Conservation (phyloP, 2,329 filamentous ascomycete genomes). For the Claviceps africana region DNA sequence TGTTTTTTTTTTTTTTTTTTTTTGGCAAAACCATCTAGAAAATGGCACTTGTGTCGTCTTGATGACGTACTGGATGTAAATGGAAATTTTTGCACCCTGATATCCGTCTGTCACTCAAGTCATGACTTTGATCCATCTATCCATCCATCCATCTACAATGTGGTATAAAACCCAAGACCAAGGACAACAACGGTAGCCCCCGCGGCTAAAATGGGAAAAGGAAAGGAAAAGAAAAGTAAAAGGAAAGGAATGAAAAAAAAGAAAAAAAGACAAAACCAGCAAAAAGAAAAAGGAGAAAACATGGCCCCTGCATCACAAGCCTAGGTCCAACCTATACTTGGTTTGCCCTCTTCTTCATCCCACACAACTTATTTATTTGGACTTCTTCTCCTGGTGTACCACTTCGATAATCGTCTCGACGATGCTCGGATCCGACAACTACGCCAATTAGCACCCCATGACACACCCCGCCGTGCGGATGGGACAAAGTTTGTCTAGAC, state of each 20-base stretch:
- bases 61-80: not conserved
- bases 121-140: not conserved
- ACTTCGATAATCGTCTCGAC: slow-evolving; percentile 79
- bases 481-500: slow-evolving; percentile 20
- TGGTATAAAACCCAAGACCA: not conserved
- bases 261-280: no score
- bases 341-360: not conserved
- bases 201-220: no score
- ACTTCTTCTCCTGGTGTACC: slow-evolving; percentile 49
- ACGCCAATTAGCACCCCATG: slow-evolving; percentile 1
- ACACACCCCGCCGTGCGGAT: no score
- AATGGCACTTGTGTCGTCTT: not conserved
- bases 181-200: not conserved
- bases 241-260: no score
- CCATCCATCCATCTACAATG: not conserved
- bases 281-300: no score
- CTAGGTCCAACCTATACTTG: no score
- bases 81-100: not conserved
- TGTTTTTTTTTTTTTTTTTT: no score
- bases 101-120: not conserved
- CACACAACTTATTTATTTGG: slow-evolving; percentile 14
- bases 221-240: not conserved
- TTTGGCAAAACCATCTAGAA: no score
- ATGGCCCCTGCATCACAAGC: not conserved
- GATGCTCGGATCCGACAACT: slow-evolving; percentile 81